Percentiles rank a stretch among this genome's conserved stretches.
Evolutionary conservation across 2,329 filamentous ascomycete genomes (phyloP).

Genomic region (Seiridium unicorne): DNA sequence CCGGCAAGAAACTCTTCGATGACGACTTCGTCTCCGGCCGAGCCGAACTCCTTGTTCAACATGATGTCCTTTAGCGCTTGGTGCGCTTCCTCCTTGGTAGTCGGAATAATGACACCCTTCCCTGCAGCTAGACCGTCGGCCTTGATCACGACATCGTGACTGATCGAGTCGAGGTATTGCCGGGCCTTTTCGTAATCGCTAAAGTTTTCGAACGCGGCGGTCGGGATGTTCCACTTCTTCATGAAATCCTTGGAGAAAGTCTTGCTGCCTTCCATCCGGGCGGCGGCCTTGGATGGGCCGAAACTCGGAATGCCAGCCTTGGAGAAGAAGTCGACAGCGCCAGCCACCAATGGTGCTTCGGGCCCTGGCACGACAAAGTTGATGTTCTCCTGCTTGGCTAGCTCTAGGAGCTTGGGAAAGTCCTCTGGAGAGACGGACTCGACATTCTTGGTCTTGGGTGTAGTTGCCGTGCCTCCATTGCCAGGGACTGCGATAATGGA

Average conservation of each 20-base stretch:
- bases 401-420: conserved; percentile 72
- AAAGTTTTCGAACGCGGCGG: conserved; percentile 89
- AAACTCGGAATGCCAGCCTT: conserved; percentile 74
- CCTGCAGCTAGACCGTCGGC: conserved; percentile 88
- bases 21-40: conserved; percentile 85
- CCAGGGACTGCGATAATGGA: conserved; percentile 72
- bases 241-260: conserved; percentile 98
- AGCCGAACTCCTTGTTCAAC: conserved; percentile 81
- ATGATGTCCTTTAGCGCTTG: conserved; percentile 85
- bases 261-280: conserved; percentile 93
- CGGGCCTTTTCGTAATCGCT: conserved; percentile 70
- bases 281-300: conserved; percentile 80
- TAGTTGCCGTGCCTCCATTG: conserved; percentile 80
- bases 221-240: conserved; percentile 85
- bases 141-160: conserved; percentile 86
- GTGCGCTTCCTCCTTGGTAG: conserved; percentile 78
- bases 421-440: conserved; percentile 68
- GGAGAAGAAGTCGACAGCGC: conserved; percentile 78
- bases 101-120: conserved; percentile 91
- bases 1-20: conserved; percentile 93
- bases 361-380: conserved; percentile 88
- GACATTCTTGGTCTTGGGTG: conserved; percentile 73
- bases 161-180: conserved; percentile 69
- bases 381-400: conserved; percentile 70
- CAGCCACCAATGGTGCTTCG: conserved; percentile 89